Evolutionary conservation across 257 asterid species (phyloP).

Genomic region (Primulina eburnea): DNA sequence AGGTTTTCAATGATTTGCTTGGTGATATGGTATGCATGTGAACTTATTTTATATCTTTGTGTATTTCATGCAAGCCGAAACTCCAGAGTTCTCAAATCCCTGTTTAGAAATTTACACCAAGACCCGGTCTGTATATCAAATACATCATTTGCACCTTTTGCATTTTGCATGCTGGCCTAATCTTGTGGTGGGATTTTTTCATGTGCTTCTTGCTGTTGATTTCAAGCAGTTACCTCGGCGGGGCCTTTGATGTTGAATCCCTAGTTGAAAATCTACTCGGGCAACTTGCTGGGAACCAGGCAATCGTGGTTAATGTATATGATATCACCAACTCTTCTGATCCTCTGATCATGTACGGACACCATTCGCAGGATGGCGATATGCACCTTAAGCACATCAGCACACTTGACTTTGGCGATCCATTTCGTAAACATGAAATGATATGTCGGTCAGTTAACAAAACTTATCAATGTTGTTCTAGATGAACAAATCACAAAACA

Average conservation of each 20-base stretch:
- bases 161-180: slow-evolving; percentile 11
- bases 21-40: neutral
- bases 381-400: slow-evolving; percentile 66
- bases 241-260: slow-evolving; percentile 90
- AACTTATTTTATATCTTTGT: neutral
- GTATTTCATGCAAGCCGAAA: neutral
- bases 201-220: slow-evolving; percentile 4
- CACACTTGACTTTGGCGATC: slow-evolving; percentile 85
- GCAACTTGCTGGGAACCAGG: slow-evolving; percentile 84
- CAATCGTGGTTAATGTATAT: slow-evolving; percentile 72
- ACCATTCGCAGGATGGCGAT: slow-evolving; percentile 53
- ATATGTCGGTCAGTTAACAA: slow-evolving; percentile 61
- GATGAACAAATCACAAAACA: neutral
- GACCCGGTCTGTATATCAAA: neutral
- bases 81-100: neutral
- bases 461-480: neutral
- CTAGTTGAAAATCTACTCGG: slow-evolving; percentile 86
- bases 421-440: slow-evolving; percentile 86
- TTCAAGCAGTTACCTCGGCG: slow-evolving; percentile 74
- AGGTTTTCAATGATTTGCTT: neutral
- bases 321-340: slow-evolving; percentile 80
- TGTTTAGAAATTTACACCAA: neutral
- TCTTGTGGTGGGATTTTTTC: neutral
- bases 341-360: slow-evolving; percentile 73
- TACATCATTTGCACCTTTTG: neutral